Conservation (phyloP, 768 basidiomycete genomes). For the Tulasnella sp. region DNA sequence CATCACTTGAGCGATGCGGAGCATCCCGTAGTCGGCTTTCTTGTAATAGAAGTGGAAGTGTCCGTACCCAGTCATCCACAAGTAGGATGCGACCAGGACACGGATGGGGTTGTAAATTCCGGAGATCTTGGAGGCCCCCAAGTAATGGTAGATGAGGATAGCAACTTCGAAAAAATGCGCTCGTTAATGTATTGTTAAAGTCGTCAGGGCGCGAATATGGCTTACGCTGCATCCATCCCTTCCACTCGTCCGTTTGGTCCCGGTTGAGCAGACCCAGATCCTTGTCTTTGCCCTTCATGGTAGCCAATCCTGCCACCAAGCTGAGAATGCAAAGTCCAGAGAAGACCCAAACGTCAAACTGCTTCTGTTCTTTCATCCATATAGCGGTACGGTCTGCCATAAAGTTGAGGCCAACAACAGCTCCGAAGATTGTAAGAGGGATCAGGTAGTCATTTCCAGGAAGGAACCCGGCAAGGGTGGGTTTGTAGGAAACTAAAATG, state of each 20-base stretch:
- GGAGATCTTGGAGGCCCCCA: slow-evolving; percentile 82
- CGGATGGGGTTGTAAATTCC: slow-evolving; percentile 93
- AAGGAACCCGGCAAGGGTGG: background rate
- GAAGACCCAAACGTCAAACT: slow-evolving; percentile 69
- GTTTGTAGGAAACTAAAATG: background rate
- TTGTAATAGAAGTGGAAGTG: slow-evolving; percentile 85
- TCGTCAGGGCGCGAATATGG: slow-evolving; percentile 24
- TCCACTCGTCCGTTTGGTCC: slow-evolving; percentile 96
- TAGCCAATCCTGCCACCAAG: slow-evolving; percentile 58
- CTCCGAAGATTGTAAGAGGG: slow-evolving; percentile 60
- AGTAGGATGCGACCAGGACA: slow-evolving; percentile 80
- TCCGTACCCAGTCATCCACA: slow-evolving; percentile 93
- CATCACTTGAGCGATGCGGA: slow-evolving; percentile 71
- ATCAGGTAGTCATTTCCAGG: slow-evolving; percentile 38
- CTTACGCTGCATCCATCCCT: slow-evolving; percentile 96
- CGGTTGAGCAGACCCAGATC: slow-evolving; percentile 86
- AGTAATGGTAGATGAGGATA: slow-evolving; percentile 90
- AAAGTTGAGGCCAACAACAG: slow-evolving; percentile 64
- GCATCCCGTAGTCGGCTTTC: slow-evolving; percentile 81
- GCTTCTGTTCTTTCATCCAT: slow-evolving; percentile 88
- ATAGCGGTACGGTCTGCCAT: slow-evolving; percentile 79
- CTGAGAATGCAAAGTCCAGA: slow-evolving; percentile 52
- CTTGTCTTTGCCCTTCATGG: slow-evolving; percentile 67
- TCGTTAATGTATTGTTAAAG: background rate
- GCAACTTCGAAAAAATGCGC: slow-evolving; percentile 52